A percentile compares a stretch with the other conserved stretches of the same genome.
Evolutionary conservation across 305 asterid genomes (phyloP).

Genomic region (Lippia alba): DNA sequence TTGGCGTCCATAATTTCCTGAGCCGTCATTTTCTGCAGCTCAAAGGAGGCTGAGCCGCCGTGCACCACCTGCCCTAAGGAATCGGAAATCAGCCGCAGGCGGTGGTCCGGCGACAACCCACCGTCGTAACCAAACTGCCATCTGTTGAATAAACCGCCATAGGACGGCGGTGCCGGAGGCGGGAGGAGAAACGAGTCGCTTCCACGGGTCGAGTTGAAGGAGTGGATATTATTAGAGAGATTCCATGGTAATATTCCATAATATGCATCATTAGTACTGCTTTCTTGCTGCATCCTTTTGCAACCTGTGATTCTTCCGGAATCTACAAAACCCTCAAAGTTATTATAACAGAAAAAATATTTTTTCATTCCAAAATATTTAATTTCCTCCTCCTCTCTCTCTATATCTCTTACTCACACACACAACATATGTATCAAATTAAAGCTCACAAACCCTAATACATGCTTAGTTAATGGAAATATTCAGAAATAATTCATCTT

Average conservation of each 20-base stretch:
- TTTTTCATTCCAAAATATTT: background rate
- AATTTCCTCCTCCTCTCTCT: conserved; percentile 21
- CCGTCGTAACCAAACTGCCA: conserved; percentile 47
- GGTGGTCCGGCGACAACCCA: conserved; percentile 26
- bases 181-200: conserved; percentile 57
- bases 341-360: background rate
- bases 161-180: conserved; percentile 49
- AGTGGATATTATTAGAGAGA: conserved; percentile 45
- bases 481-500: background rate
- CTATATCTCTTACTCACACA: conserved; percentile 29
- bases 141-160: conserved; percentile 59
- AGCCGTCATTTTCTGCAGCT: conserved; percentile 64
- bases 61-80: conserved; percentile 50
- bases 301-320: conserved; percentile 15
- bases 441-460: background rate
- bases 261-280: conserved; percentile 30
- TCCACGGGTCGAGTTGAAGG: conserved; percentile 46
- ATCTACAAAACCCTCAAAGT: conserved; percentile 32
- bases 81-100: conserved; percentile 52
- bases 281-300: conserved; percentile 40
- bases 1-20: conserved; percentile 79
- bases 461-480: background rate
- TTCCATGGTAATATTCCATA: conserved; percentile 60
- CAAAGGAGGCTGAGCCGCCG: conserved; percentile 51
- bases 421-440: background rate